Percentiles rank a stretch among this genome's conserved stretches.
Conservation (phyloP, 2,329 filamentous ascomycete species). For the Cryphonectria carpinicola region DNA sequence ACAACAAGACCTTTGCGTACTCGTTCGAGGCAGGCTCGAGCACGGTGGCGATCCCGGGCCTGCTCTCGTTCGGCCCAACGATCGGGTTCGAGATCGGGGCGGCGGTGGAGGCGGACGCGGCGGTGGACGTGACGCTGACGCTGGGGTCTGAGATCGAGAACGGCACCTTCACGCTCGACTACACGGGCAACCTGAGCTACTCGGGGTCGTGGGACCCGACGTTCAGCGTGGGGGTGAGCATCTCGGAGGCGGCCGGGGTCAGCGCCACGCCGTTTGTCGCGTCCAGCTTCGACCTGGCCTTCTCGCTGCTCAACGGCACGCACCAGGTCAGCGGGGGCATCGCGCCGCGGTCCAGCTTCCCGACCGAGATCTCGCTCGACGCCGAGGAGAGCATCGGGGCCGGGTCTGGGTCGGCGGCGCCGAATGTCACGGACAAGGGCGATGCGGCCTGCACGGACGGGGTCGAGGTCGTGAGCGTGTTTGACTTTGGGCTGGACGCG, state of each 20-base stretch:
- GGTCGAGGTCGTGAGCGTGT: constrained; percentile 34
- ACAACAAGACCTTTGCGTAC: constrained; percentile 41
- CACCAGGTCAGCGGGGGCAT: constrained; percentile 35
- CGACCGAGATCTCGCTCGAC: constrained; percentile 34
- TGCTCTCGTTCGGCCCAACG: constrained; percentile 39
- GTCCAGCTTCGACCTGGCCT: constrained; percentile 32
- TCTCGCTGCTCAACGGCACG: constrained; percentile 34
- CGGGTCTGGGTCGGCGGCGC: constrained; percentile 18
- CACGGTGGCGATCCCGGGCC: constrained; percentile 44
- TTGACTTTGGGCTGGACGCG: constrained; percentile 35
- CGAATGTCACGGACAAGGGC: constrained; percentile 34
- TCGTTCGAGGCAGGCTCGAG: constrained; percentile 44
- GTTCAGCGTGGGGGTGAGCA: constrained; percentile 27
- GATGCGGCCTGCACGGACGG: constrained; percentile 33
- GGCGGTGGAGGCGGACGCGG: constrained; percentile 40
- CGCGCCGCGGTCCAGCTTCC: constrained; percentile 35
- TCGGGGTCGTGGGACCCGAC: constrained; percentile 31
- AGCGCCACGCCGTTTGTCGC: constrained; percentile 34
- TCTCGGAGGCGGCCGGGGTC: constrained; percentile 32
- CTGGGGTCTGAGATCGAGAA: constrained; percentile 31
- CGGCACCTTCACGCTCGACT: constrained; percentile 36
- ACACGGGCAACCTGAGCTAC: constrained; percentile 34
- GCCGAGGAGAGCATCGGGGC: constrained; percentile 31
- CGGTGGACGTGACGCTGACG: constrained; percentile 30
- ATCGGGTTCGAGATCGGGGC: constrained; percentile 44